Evolutionary conservation across 345 rosid genomes (phyloP), one percentile per base, ranked within the genome.

Genomic region (Salix viminalis): DNA sequence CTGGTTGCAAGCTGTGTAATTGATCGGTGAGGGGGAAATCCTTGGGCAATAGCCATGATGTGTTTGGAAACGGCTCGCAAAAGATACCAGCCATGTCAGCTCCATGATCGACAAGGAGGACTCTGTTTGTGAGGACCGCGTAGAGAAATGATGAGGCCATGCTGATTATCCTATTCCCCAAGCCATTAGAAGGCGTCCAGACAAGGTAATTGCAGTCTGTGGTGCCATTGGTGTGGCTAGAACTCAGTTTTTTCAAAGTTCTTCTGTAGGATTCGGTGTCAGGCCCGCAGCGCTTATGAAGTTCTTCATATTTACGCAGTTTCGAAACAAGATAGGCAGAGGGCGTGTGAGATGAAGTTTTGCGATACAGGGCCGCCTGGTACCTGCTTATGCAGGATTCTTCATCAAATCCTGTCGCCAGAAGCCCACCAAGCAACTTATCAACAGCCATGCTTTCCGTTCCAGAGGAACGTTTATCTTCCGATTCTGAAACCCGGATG

Each of bases 151-250:
- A 41, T 13, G 83, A 75, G 3, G 76, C 67, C 65, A 71, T 75
- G 30, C 64, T 37, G 13, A 80, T 28, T 13, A 80, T 80, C 56
- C 79, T 72, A 72, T 80, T 80, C 28, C 83, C 83, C 37, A 80
- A 36, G 4, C 83, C 83, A 26, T 60, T 61, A 11, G 4, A 11
- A 5, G 46, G 50, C 34, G 56, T 12, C 79, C 76, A 80, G n/a
- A 80, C 65, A 5, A 80, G 24, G 76, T 80, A 80, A 15, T 48
- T 76, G 64, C 83, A 80, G 12, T 42, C 76, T 14, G 54, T 6
- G 3, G 62, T 58, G 30, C 34, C 12, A 2, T 50, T 44, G 26
- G 14, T 3, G 5, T 52, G 32, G 26, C 26, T 1, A 26, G 69
- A 71, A 54, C 72, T 12, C 13, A 69, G 6, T 4, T 37, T 2